phyloP scores from a whole-genome alignment of 495 filamentous ascomycete species.

The Xylaria venustula region DNA sequence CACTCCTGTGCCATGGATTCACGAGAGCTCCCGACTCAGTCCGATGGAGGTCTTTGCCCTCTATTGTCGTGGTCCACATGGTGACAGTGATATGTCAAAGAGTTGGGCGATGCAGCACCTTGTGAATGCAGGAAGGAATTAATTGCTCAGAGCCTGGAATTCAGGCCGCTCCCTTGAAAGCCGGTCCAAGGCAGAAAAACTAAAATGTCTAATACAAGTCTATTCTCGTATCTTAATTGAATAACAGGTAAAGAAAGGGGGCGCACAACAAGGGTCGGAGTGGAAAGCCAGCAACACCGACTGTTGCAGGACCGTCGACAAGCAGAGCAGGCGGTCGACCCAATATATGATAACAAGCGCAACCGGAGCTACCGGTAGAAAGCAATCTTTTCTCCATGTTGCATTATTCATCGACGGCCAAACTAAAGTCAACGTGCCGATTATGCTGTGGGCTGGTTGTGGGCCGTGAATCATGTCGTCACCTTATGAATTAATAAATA shows the following conservation, averaged over 20 bases:
- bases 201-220: too few species aligned
- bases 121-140: too few species aligned
- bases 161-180: too few species aligned
- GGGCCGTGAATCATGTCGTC: slow-evolving; percentile 8
- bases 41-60: slow-evolving; percentile 16
- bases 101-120: too few species aligned
- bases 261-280: too few species aligned
- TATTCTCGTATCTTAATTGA: too few species aligned
- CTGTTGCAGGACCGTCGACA: too few species aligned
- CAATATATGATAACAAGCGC: neutral
- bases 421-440: neutral
- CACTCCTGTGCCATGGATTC: slow-evolving; percentile 25
- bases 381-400: neutral
- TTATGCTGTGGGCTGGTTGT: neutral
- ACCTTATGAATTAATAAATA: neutral
- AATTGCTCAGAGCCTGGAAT: neutral
- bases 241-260: too few species aligned
- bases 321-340: neutral
- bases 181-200: too few species aligned
- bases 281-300: too few species aligned
- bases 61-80: slow-evolving; percentile 25
- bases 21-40: slow-evolving; percentile 17
- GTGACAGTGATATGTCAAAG: neutral
- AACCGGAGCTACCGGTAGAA: neutral
- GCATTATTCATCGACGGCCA: slow-evolving; percentile 1